Base-by-base conservation (phyloP, 192 early-diverging fungal genomes). In the Radiomyces spectabilis region DNA sequence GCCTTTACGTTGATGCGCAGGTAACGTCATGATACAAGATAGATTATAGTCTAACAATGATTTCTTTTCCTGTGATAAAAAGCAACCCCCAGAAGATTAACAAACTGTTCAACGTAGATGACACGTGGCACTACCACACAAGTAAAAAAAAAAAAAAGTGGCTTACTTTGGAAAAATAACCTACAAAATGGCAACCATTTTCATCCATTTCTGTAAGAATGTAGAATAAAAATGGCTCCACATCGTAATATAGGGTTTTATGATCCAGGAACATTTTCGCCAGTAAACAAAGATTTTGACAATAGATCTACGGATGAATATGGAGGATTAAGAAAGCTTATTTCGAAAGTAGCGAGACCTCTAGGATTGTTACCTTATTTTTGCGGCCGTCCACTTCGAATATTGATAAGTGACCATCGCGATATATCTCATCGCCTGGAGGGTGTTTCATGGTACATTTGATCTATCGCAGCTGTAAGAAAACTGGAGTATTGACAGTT, bases 371-470 rank as follows among this genome's bases (percentile, higher is more conserved):
- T 41, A 82, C 81, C 70, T 97, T 98, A 74, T 97, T 92, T 63
- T 93, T 95, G 13, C 92, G 74, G 5, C 96, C 96, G 56, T 98
- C 96, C 3, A 98, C 92, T 62, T 98, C 96, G 68, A 97, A 98
- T 21, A 97, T 83, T 12, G 84, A 84, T 18, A 99, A 65, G 12
- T 77, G 74, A n/a, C 79, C 86, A 57, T 97, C 89, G 31, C 94
- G 75, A 65, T 97, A 97, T 29, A 98, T 95, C 57, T 97, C 93
- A 57, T 95, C 89, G 13, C 96, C 96, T n/a, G 96, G 96, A 9
- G 96, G 96, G 53, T 88, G 80, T 34, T 69, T 72, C 41, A 84
- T 70, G 1, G 67, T 53, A 63, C 95, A 97, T 55, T 97, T 95
- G 39, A 75, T 32, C 63, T 81, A 60, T 9, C 19, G 10, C 22